Evolutionary conservation across 2,329 filamentous ascomycete species (phyloP), one percentile per base, ranked within the genome.

Genomic region (Cytospora chrysosperma): DNA sequence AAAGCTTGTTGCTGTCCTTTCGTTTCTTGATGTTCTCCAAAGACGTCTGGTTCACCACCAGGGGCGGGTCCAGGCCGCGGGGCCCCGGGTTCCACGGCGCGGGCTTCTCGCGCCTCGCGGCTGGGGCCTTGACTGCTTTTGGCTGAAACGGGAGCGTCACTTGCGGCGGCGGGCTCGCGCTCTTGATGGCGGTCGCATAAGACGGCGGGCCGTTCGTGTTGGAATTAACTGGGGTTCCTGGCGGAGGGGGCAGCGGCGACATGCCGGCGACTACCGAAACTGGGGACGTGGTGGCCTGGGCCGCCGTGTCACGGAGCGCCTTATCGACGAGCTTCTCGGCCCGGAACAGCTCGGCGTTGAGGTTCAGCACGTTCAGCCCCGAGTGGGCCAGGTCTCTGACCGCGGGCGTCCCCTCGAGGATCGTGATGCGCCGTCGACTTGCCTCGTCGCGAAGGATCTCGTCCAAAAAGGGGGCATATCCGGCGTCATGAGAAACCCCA

Each of bases 401-500:
- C 2, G 79, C 78, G 0, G 83, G 80, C 8, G 73, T 71, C 4
- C 85, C 84, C 68, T 87, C 84, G 26, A 88, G 73, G 26, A 88
- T 75, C 53, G 78, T 81, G 63, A 88, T 74, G 59, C 81, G 80
- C 34, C 75, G 69, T 26, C 76, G 76, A 26, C 72, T 75, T 9
- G 70, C 68, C 13, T 79, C 74, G 43, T 85, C 80, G 52, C 76
- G 75, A 27, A 82, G 73, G 4, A 87, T 73, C 64, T 85, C 81
- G 68, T 85, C 81, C 24, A 89, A 72, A 67, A 88, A 85, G 10
- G 85, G 80, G 5, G 83, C 83, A 69, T 88, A 88, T 9, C 81
- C 81, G 28, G 83, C 77, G 69, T 88, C 85, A 68, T 88, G 85
- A 2, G 85, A 87, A 57, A 88, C 79, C 53, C 86, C 87, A 40